phyloP scores from a whole-genome alignment of 75 land plant genomes.

The Pinus taeda region DNA sequence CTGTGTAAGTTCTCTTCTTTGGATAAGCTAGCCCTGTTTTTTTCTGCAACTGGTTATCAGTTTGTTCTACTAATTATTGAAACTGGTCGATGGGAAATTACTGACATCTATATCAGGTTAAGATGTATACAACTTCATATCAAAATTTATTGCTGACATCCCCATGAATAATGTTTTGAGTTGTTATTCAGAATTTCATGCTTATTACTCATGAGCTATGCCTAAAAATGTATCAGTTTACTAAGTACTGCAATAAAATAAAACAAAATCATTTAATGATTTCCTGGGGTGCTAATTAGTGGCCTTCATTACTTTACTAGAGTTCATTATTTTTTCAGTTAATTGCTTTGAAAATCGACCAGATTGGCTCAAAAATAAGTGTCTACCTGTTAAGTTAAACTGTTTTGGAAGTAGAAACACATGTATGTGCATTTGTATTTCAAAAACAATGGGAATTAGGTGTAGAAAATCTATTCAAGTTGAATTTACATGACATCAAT shows the following conservation, averaged over 20 bases:
- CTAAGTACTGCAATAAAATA: too few species aligned
- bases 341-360: not conserved
- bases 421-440: too few species aligned
- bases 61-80: not conserved
- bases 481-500: constrained; percentile 1
- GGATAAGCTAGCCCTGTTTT: constrained; percentile 5
- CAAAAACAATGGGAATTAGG: too few species aligned
- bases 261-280: too few species aligned
- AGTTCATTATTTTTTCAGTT: not conserved
- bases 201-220: not conserved
- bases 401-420: too few species aligned
- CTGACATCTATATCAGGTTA: not conserved
- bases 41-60: not conserved
- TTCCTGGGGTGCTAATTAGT: too few species aligned
- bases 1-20: constrained; percentile 61
- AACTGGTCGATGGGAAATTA: not conserved
- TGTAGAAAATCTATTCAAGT: not conserved
- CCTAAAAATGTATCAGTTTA: too few species aligned
- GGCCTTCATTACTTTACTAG: not conserved
- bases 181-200: not conserved
- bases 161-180: not conserved
- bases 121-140: not conserved
- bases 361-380: not conserved
- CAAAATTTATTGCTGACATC: not conserved
- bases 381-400: not conserved